phyloP scores from a whole-genome alignment of 2,329 filamentous ascomycete genomes.

The Colletotrichum incanum region DNA sequence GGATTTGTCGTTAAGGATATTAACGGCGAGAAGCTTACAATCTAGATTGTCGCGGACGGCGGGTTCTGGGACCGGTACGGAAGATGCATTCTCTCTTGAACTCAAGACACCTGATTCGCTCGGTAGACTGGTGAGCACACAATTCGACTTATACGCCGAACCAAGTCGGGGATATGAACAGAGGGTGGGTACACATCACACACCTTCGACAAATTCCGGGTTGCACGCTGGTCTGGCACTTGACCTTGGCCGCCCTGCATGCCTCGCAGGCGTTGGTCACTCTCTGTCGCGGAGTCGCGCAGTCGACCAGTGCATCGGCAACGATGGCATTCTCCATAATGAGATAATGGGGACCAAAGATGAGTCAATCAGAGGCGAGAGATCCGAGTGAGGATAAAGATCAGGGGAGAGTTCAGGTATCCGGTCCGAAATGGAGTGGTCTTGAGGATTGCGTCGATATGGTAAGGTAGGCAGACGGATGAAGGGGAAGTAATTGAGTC shows the following conservation, averaged over 20 bases:
- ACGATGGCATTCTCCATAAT: slow-evolving; percentile 23
- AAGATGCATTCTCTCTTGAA: slow-evolving; percentile 70
- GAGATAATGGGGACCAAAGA: background rate
- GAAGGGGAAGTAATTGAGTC: background rate
- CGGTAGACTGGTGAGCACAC: slow-evolving; percentile 24
- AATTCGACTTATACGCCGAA: slow-evolving; percentile 33
- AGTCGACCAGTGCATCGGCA: slow-evolving; percentile 4
- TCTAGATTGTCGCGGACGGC: slow-evolving; percentile 61
- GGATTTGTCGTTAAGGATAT: background rate
- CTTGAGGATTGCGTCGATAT: background rate
- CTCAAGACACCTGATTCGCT: slow-evolving; percentile 62
- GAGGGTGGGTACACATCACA: slow-evolving; percentile 5
- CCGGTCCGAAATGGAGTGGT: background rate
- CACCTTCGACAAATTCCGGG: slow-evolving; percentile 68
- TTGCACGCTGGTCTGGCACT: slow-evolving; percentile 65
- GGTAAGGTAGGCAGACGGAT: background rate
- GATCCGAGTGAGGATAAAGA: background rate
- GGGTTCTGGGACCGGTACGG: slow-evolving; percentile 65
- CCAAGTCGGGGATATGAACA: slow-evolving; percentile 19
- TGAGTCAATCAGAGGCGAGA: background rate
- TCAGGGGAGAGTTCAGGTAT: background rate
- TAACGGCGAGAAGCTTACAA: slow-evolving; percentile 53
- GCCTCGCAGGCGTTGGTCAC: slow-evolving; percentile 66
- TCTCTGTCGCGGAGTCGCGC: slow-evolving; percentile 32
- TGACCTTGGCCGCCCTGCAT: slow-evolving; percentile 68